phyloP scores from a whole-genome alignment of 2,329 filamentous ascomycete species.

The Hymenotorrendiella dingleyae region DNA sequence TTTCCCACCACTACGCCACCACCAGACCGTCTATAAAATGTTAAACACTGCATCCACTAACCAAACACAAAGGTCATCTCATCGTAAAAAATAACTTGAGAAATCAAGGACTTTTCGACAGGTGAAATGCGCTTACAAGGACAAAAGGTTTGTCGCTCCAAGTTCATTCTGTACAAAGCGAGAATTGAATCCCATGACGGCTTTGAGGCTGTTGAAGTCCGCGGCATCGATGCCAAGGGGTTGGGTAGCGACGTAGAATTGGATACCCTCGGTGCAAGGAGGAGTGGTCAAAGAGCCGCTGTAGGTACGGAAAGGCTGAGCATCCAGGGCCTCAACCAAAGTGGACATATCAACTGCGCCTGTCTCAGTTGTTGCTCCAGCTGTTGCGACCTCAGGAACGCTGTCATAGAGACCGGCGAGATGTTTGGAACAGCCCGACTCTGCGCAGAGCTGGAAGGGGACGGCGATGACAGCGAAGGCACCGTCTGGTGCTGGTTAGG shows the following conservation, averaged over 20 bases:
- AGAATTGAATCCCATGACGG: slow-evolving; percentile 48
- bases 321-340: not conserved
- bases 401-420: not conserved
- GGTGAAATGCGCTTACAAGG: slow-evolving; percentile 5
- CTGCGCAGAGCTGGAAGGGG: slow-evolving; percentile 33
- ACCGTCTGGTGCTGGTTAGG: too few relatives aligned
- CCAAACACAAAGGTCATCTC: too few relatives aligned
- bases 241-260: slow-evolving; percentile 44
- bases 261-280: slow-evolving; percentile 52
- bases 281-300: slow-evolving; percentile 55
- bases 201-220: slow-evolving; percentile 45
- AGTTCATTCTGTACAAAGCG: slow-evolving; percentile 41
- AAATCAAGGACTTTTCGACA: not conserved
- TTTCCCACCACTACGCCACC: too few relatives aligned
- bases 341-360: slow-evolving; percentile 1
- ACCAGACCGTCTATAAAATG: too few relatives aligned
- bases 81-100: too few relatives aligned
- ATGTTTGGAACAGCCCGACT: slow-evolving; percentile 17
- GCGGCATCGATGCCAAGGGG: slow-evolving; percentile 41
- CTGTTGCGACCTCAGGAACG: not conserved
- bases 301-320: slow-evolving; percentile 34
- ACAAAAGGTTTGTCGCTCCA: slow-evolving; percentile 7
- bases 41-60: too few relatives aligned
- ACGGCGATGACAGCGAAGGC: slow-evolving; percentile 31
- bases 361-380: slow-evolving; percentile 14